phyloP scores from a whole-genome alignment of 495 filamentous ascomycete species.

The Aspergillus leporis region DNA sequence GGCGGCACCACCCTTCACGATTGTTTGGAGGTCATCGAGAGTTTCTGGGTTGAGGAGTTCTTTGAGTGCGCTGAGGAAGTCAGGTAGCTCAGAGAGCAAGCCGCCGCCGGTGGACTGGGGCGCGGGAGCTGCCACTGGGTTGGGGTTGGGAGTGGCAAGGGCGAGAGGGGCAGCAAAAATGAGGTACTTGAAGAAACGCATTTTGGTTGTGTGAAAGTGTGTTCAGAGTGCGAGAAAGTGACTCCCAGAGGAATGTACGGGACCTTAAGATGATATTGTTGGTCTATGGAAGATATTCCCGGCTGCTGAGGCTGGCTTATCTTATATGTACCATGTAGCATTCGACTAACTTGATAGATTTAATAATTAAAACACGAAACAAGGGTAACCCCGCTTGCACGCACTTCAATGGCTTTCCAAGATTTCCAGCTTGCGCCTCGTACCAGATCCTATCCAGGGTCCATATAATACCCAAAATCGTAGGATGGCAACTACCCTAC shows the following conservation, averaged over 20 bases:
- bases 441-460: not conserved
- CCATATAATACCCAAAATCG: not conserved
- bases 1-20: slow-evolving; percentile 33
- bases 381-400: slow-evolving; percentile 1
- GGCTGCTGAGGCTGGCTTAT: not conserved
- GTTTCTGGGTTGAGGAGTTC: slow-evolving; percentile 38
- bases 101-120: slow-evolving; percentile 22
- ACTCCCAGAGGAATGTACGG: not conserved
- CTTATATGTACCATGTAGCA: slow-evolving; percentile 3
- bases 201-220: slow-evolving; percentile 15
- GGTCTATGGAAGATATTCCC: not conserved
- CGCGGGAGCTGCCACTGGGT: slow-evolving; percentile 28
- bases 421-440: not conserved
- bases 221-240: not conserved
- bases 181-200: slow-evolving; percentile 32
- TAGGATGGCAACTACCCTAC: not conserved
- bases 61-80: slow-evolving; percentile 26
- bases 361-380: not conserved
- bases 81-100: slow-evolving; percentile 29
- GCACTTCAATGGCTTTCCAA: not conserved
- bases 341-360: not conserved
- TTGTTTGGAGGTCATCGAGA: slow-evolving; percentile 45
- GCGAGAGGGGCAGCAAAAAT: slow-evolving; percentile 35
- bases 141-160: slow-evolving; percentile 34
- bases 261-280: not conserved